Evolutionary conservation across 1,284 basidiomycete genomes (phyloP), one percentile per base, ranked within the genome.

Genomic region (Fomes fomentarius): DNA sequence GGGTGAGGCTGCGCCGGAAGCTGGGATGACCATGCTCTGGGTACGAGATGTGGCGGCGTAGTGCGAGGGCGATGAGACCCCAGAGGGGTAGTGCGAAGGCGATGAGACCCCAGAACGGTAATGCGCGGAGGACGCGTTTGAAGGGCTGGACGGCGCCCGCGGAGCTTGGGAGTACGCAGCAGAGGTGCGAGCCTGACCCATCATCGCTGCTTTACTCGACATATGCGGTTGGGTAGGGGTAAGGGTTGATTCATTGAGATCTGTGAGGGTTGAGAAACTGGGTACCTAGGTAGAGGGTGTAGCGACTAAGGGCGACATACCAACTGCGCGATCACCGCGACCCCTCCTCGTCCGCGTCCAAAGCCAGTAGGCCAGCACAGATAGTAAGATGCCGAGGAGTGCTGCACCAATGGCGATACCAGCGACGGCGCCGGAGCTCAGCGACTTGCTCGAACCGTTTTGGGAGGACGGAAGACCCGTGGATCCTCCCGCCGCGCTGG

Each of bases 201-300:
- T 34, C 33, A 24, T 24, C 34, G 31, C 44, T 19, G 22, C 33
- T 19, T 46, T 46, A 34, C 33, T 46, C 22, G 33, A 22, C 7
- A 15, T 9, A 8, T 31, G 44, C 8, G 34, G 21, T 17, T 35
- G 22, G 11, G 19, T 10, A 4, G 44, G 44, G 1, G 44, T 11
- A 34, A 46, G 44, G 12, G 44, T 35, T 15, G 44, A 46, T 34
- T 46, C 44, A 34, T 46, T 46, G 17, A 46, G 21, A 15, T 35
- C 44, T 46, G 31, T 34, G 6, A 8, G 8, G 17, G 14, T 30
- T 4, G 7, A 45, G 6, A 17, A 11, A 17, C 25, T 1, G 14
- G 19, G 19, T 19, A 19, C 4, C 19, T 24, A 43, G 9, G 25
- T 5, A 14, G 10, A 10, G 15, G 12, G 37, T 34, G 44, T n/a